Percentiles rank a stretch among this genome's conserved stretches.
Evolutionary conservation across 2,329 filamentous ascomycete genomes (phyloP).

Genomic region (Aspergillus luchuensis): DNA sequence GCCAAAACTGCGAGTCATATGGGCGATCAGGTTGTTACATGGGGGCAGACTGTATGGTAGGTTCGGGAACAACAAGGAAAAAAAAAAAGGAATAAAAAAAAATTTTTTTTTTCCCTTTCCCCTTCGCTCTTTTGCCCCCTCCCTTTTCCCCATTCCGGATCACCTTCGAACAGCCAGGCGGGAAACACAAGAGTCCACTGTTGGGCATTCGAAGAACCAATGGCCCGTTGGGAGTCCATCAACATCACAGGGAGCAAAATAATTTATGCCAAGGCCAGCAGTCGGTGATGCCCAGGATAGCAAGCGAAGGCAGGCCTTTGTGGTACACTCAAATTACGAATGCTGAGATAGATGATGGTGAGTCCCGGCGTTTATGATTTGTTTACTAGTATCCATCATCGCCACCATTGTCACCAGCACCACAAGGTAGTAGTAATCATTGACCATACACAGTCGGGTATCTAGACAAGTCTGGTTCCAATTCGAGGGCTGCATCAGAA

Average conservation of each 20-base stretch:
- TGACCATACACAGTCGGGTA: background rate
- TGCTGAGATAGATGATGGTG: background rate
- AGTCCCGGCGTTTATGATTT: background rate
- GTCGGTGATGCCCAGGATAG: slow-evolving; percentile 20
- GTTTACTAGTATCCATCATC: slow-evolving; percentile 1
- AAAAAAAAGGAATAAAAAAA: too few species aligned
- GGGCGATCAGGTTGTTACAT: slow-evolving; percentile 13
- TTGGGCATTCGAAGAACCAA: slow-evolving; percentile 1
- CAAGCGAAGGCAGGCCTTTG: slow-evolving; percentile 11
- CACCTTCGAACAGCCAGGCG: slow-evolving; percentile 12
- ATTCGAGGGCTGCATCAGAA: slow-evolving; percentile 16
- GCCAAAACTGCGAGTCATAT: slow-evolving; percentile 18
- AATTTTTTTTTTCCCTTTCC: background rate
- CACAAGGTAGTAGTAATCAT: background rate
- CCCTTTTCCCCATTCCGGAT: slow-evolving; percentile 6
- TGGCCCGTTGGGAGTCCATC: slow-evolving; percentile 9
- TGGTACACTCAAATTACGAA: slow-evolving; percentile 4
- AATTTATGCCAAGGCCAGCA: slow-evolving; percentile 10
- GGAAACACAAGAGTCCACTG: slow-evolving; percentile 15
- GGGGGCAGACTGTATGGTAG: slow-evolving; percentile 14
- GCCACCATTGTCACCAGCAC: slow-evolving; percentile 1
- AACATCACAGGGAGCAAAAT: slow-evolving; percentile 3
- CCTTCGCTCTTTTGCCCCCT: slow-evolving; percentile 7
- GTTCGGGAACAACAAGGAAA: background rate
- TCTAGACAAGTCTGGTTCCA: slow-evolving; percentile 5